Evolutionary conservation across 2,329 filamentous ascomycete genomes (phyloP).

Genomic region (Beauveria bassiana): DNA sequence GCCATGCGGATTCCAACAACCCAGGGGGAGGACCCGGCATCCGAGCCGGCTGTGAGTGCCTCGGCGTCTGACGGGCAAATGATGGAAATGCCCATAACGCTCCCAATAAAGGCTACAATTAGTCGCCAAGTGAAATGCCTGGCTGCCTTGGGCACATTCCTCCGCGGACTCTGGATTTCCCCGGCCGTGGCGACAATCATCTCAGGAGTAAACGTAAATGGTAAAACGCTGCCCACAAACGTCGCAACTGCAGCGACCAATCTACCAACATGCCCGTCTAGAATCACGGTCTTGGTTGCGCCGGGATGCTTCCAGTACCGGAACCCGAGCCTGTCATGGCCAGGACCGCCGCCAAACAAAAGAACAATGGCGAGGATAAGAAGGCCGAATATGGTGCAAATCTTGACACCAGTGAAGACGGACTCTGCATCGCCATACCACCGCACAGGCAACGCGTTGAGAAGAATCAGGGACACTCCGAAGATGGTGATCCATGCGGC

Average conservation of each 20-base stretch:
- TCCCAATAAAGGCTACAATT: conserved; percentile 13
- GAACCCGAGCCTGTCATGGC: neutral
- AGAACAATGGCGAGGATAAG: neutral
- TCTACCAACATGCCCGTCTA: neutral
- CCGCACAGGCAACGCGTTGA: conserved; percentile 6
- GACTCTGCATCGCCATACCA: conserved; percentile 2
- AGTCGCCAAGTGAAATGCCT: too few species aligned
- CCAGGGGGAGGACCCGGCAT: conserved; percentile 43
- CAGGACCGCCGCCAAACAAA: neutral
- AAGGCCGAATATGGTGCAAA: neutral
- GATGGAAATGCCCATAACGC: too few species aligned
- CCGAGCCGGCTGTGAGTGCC: conserved; percentile 23
- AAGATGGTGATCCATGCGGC: neutral
- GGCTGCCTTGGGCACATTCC: neutral
- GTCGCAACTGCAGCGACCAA: neutral
- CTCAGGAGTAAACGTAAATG: neutral
- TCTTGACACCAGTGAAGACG: neutral
- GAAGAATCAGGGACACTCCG: neutral
- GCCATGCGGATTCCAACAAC: conserved; percentile 57
- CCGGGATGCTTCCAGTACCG: conserved; percentile 4
- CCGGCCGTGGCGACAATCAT: too few species aligned
- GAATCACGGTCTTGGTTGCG: neutral
- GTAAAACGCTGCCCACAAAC: neutral
- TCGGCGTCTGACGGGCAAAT: conserved; percentile 26
- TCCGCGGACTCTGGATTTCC: too few species aligned